Evolutionary conservation across 257 asterid species (phyloP), one percentile per base, ranked within the genome.

Genomic region (Cynanchum wilfordii): DNA sequence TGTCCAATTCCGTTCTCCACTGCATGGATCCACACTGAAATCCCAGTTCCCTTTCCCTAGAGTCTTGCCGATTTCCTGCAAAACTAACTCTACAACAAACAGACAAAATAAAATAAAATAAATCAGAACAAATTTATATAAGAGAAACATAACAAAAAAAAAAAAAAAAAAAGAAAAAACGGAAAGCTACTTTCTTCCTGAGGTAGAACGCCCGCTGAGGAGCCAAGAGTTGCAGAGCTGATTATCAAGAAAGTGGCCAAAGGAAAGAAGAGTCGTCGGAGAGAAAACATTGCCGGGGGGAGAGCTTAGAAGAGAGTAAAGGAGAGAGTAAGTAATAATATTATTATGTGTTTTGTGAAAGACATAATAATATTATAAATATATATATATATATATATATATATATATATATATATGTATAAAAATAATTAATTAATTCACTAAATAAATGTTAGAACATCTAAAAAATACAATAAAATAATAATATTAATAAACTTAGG

Each of bases 11-110:
- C 6, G 1, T 3, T 16, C 9, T 38, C 80, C 72, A 40, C 77
- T 71, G 67, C 83, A 79, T 25, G 83, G 83, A 75, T 79, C 83
- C 17, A 71, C 77, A 25, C 7, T 66, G 52, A 79, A 79, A 52
- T 79, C 10, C 83, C 83, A 79, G 56, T 75, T 68, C 66, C 7
- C 58, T 63, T 79, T 79, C 68, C 69, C 75, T 7, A 75, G n/a
- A 6, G 54, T 72, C 49, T 3, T n/a, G 3, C 50, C 83, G 19
- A 79, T 71, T 54, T 58, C 16, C 77, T 6, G 17, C 70, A 79
- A 56, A 71, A 75, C 69, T 12, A 1, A 24, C 68, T 62, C 79
- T 78, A 13, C 51, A 65, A 13, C 51, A 65, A 19, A 33, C 11
- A 47, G 0, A 33, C 5, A 30, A 30, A 2, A 30, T 1, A 30